Percentiles rank a stretch among this genome's conserved stretches.
Conservation (phyloP, 2,329 filamentous ascomycete species). For the Cordyceps tenuipes region DNA sequence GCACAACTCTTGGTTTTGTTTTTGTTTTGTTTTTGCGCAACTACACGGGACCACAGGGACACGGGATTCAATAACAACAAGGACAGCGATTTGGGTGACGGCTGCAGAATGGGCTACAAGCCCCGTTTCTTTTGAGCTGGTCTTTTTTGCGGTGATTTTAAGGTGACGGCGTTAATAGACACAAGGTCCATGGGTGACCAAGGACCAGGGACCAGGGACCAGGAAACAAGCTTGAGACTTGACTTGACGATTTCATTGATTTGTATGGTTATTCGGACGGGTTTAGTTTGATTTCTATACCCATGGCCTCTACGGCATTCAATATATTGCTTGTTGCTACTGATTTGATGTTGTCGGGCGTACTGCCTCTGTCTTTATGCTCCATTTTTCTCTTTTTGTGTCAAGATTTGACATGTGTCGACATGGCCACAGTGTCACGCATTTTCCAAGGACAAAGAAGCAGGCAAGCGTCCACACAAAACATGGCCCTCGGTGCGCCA, state of each 20-base stretch:
- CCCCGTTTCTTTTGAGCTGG: neutral
- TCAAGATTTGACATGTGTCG: too few species aligned
- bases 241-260: slow-evolving; percentile 9
- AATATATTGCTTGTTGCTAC: slow-evolving; percentile 8
- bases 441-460: too few species aligned
- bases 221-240: slow-evolving; percentile 8
- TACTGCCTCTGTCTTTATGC: too few species aligned
- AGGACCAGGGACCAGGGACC: neutral
- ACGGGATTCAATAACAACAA: neutral
- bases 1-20: neutral
- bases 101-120: neutral
- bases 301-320: slow-evolving; percentile 9
- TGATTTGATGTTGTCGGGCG: too few species aligned
- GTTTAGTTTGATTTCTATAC: slow-evolving; percentile 1
- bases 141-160: neutral
- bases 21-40: neutral
- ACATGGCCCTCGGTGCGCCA: too few species aligned
- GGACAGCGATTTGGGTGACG: neutral
- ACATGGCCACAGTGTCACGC: too few species aligned
- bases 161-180: slow-evolving; percentile 6
- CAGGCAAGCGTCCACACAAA: too few species aligned
- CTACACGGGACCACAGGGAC: slow-evolving; percentile 1
- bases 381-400: too few species aligned
- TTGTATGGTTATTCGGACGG: slow-evolving; percentile 8
- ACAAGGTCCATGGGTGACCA: slow-evolving; percentile 1